Conservation (phyloP, 441 rosid species). For the Populus hybrid region DNA sequence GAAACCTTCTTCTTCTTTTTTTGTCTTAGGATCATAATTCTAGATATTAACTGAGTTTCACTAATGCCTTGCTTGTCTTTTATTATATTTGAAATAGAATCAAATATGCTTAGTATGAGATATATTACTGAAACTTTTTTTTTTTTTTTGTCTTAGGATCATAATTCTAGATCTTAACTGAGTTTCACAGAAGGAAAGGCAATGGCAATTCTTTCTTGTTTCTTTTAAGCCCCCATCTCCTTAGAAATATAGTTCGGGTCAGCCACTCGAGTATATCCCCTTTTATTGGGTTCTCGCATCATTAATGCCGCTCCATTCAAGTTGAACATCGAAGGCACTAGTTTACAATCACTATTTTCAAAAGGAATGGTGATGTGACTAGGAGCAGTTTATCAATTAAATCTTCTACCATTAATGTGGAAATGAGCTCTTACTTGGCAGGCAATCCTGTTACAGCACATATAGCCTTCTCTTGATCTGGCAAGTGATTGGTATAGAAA, state of each 20-base stretch:
- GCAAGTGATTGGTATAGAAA: conserved; percentile 17
- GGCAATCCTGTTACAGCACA: conserved; percentile 92
- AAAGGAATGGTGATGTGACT: neutral
- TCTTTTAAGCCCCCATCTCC: too few species aligned
- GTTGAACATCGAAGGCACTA: neutral
- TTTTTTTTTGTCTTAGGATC: too few species aligned
- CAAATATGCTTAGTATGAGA: too few species aligned
- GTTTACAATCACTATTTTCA: neutral
- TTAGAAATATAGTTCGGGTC: neutral
- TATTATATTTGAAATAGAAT: too few species aligned
- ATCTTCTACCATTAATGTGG: neutral
- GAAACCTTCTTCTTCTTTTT: too few species aligned
- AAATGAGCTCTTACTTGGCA: conserved; percentile 70
- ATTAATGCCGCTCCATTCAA: conserved; percentile 6
- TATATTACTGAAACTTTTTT: too few species aligned
- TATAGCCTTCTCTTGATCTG: conserved; percentile 82
- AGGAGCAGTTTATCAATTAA: too few species aligned
- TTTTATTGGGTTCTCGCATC: neutral
- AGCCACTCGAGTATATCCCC: neutral
- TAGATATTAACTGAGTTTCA: too few species aligned
- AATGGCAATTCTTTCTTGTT: too few species aligned
- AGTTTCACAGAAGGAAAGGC: too few species aligned
- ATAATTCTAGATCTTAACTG: too few species aligned
- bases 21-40: too few species aligned
- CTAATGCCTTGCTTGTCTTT: neutral